Percentiles rank a stretch among this genome's conserved stretches.
Evolutionary conservation across 2,329 filamentous ascomycete genomes (phyloP).

Genomic region (Dichotomopilus funicola): DNA sequence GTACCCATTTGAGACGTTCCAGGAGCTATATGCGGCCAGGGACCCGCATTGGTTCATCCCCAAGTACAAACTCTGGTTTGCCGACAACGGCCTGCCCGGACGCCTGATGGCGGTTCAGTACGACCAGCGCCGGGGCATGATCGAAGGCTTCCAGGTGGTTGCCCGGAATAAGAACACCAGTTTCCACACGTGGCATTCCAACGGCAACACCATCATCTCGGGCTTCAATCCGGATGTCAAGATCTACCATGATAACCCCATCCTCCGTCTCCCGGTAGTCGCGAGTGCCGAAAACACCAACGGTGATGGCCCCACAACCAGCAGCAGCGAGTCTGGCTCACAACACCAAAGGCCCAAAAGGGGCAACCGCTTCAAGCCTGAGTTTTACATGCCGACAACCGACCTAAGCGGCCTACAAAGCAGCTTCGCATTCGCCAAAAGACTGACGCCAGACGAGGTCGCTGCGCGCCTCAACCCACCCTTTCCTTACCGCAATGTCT

Average conservation of each 20-base stretch:
- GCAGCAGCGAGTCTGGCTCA: not conserved
- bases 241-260: conserved; percentile 68
- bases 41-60: conserved; percentile 81
- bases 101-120: conserved; percentile 73
- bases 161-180: conserved; percentile 52
- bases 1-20: conserved; percentile 57
- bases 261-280: conserved; percentile 48
- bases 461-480: conserved; percentile 24
- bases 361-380: conserved; percentile 37
- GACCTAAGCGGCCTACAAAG: conserved; percentile 50
- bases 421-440: conserved; percentile 57
- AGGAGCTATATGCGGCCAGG: conserved; percentile 65
- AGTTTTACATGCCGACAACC: conserved; percentile 46
- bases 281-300: not conserved
- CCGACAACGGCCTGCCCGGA: conserved; percentile 65
- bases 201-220: conserved; percentile 62
- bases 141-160: conserved; percentile 72
- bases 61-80: conserved; percentile 78
- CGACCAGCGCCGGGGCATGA: conserved; percentile 63
- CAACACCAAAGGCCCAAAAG: not conserved
- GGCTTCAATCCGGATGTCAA: conserved; percentile 63
- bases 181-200: conserved; percentile 57
- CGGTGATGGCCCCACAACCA: not conserved
- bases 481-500: conserved; percentile 52
- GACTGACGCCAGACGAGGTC: conserved; percentile 31